These are phyloP conservation scores for Xylaria sp. DNA, from an alignment of 2,329 filamentous ascomycete species.

Conservation along the genomic window DNA sequence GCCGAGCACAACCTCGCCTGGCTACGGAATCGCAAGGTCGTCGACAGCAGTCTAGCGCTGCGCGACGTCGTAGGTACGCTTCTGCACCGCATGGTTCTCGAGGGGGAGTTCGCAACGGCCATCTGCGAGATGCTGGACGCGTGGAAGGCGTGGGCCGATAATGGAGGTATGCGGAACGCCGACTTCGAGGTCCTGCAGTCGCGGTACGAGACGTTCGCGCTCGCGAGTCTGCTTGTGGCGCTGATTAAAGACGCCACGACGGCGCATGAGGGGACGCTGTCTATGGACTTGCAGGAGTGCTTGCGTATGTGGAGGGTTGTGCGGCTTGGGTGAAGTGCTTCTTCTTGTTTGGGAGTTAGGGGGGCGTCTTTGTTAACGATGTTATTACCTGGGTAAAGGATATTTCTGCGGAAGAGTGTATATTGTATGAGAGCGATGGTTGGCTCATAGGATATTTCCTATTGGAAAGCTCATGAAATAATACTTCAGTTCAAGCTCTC, in stretches of 20 bases:
- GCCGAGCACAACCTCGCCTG: slow-evolving; percentile 59
- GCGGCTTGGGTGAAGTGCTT: slow-evolving; percentile 56
- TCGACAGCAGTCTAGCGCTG: slow-evolving; percentile 46
- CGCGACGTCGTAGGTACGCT: slow-evolving; percentile 59
- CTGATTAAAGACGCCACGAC: slow-evolving; percentile 59
- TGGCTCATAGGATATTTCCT: too few species aligned
- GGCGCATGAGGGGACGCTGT: slow-evolving; percentile 60
- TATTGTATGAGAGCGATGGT: neutral
- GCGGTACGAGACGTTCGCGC: slow-evolving; percentile 57
- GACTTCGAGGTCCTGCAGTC: slow-evolving; percentile 56
- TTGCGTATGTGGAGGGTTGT: slow-evolving; percentile 65
- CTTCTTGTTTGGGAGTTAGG: neutral
- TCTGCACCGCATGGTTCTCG: slow-evolving; percentile 64
- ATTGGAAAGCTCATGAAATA: too few species aligned
- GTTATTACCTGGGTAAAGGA: neutral
- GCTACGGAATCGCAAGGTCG: slow-evolving; percentile 52
- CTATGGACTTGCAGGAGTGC: slow-evolving; percentile 66
- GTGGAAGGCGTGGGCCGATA: slow-evolving; percentile 67
- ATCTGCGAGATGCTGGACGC: slow-evolving; percentile 60
- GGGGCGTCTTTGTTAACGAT: neutral
- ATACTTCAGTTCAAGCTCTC: too few species aligned
- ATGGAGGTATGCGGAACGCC: slow-evolving; percentile 62
- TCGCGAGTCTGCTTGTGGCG: slow-evolving; percentile 60
- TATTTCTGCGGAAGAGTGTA: neutral
- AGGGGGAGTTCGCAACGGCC: slow-evolving; percentile 56